phyloP scores from a whole-genome alignment of 108 stramenopile genomes.

The Cyclostephanos invisitatus region DNA sequence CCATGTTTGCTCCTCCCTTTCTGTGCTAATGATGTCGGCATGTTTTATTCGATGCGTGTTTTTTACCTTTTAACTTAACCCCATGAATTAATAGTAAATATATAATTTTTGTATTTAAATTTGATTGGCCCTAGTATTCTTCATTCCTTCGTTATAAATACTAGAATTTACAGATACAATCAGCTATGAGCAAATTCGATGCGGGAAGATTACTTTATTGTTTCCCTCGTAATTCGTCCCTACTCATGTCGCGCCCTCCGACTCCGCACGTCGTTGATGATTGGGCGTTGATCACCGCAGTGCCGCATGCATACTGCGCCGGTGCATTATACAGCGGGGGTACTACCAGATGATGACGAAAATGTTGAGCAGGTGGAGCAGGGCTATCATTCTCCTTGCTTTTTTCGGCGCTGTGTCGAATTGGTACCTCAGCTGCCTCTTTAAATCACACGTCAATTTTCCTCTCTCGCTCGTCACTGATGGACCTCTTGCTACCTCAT shows the following conservation, averaged over 20 bases:
- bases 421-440: background rate
- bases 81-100: too few species aligned
- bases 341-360: background rate
- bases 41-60: too few species aligned
- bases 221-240: too few species aligned
- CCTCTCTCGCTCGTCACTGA: background rate
- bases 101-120: too few species aligned
- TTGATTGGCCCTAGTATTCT: too few species aligned
- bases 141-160: too few species aligned
- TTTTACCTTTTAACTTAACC: too few species aligned
- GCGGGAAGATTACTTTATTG: too few species aligned
- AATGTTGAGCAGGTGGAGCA: background rate
- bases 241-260: too few species aligned
- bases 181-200: too few species aligned
- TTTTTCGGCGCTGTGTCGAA: background rate
- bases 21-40: too few species aligned
- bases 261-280: background rate
- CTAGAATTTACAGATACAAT: too few species aligned
- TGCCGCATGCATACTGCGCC: background rate
- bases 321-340: background rate
- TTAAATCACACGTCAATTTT: background rate
- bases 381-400: background rate
- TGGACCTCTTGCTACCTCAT: background rate
- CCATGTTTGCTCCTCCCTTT: constrained; percentile 26
- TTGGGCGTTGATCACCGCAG: background rate